A percentile compares a stretch with the other conserved stretches of the same genome.
Conservation (phyloP, 768 basidiomycete genomes). For the Crucibulum laeve region DNA sequence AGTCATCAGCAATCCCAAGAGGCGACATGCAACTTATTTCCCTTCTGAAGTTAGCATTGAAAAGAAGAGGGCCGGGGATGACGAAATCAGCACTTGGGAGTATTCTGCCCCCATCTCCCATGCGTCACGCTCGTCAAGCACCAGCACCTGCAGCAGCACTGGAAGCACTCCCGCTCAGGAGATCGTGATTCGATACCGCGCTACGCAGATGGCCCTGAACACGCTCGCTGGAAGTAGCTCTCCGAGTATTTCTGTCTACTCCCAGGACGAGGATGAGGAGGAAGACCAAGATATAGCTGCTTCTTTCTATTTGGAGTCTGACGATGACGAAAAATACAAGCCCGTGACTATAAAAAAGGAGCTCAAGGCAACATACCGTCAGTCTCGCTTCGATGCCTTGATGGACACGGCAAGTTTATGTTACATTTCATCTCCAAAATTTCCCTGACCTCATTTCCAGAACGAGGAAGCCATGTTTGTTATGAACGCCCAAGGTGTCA, state of each 20-base stretch:
- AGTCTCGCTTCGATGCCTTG: constrained; percentile 30
- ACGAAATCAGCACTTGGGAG: constrained; percentile 32
- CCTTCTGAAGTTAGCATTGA: constrained; percentile 18
- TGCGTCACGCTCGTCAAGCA: constrained; percentile 18
- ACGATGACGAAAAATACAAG: too few species aligned
- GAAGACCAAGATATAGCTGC: constrained; percentile 5
- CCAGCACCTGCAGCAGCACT: constrained; percentile 15
- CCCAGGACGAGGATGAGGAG: too few species aligned
- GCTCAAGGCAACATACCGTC: constrained; percentile 27
- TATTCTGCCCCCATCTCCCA: constrained; percentile 22
- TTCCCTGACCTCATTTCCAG: too few species aligned
- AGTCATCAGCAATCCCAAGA: too few species aligned
- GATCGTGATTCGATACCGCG: constrained; percentile 31
- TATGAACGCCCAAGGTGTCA: constrained; percentile 20
- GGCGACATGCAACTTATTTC: constrained; percentile 32
- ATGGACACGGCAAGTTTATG: constrained; percentile 30
- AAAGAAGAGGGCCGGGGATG: constrained; percentile 17
- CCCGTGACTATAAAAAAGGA: too few species aligned
- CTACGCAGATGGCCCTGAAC: too few species aligned
- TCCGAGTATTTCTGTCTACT: too few species aligned
- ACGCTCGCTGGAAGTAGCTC: too few species aligned
- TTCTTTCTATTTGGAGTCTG: constrained; percentile 12
- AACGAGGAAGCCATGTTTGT: constrained; percentile 29
- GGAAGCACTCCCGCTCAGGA: constrained; percentile 35
- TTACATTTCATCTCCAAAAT: too few species aligned